These are phyloP conservation scores for Tylopilus sp. DNA, from an alignment of 768 basidiomycete species.

Conservation along the genomic window DNA sequence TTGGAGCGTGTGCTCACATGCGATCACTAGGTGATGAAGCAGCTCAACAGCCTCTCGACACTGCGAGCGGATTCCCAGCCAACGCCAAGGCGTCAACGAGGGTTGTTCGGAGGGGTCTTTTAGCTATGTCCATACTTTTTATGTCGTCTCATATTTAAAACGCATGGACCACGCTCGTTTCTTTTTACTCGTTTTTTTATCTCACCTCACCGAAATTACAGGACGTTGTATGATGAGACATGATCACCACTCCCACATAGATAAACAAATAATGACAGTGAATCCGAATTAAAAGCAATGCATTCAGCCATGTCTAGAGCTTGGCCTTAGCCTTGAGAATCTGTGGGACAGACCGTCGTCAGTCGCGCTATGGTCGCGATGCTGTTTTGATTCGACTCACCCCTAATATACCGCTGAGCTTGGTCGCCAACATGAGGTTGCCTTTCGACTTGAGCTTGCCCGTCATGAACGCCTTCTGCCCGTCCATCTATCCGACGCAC, in stretches of 20 bases:
- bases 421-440: conserved; percentile 92
- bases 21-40: conserved; percentile 81
- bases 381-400: conserved; percentile 35
- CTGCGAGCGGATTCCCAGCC: conserved; percentile 81
- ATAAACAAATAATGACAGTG: not conserved
- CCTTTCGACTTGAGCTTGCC: conserved; percentile 91
- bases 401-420: conserved; percentile 81
- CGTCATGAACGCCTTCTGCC: conserved; percentile 95
- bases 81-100: conserved; percentile 66
- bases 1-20: conserved; percentile 3
- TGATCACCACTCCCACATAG: conserved; percentile 15
- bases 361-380: not conserved
- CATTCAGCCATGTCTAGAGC: conserved; percentile 29
- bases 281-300: not conserved
- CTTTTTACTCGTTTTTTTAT: not conserved
- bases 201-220: conserved; percentile 1
- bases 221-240: conserved; percentile 15
- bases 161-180: conserved; percentile 12
- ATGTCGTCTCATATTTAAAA: not conserved
- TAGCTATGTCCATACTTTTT: conserved; percentile 33
- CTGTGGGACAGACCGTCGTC: conserved; percentile 15
- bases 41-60: conserved; percentile 87
- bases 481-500: conserved; percentile 55
- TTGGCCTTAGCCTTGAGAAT: conserved; percentile 40
- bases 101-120: conserved; percentile 77